Evolutionary conservation across 1,139 yeast species (phyloP).

Genomic region (Pichia sp.): DNA sequence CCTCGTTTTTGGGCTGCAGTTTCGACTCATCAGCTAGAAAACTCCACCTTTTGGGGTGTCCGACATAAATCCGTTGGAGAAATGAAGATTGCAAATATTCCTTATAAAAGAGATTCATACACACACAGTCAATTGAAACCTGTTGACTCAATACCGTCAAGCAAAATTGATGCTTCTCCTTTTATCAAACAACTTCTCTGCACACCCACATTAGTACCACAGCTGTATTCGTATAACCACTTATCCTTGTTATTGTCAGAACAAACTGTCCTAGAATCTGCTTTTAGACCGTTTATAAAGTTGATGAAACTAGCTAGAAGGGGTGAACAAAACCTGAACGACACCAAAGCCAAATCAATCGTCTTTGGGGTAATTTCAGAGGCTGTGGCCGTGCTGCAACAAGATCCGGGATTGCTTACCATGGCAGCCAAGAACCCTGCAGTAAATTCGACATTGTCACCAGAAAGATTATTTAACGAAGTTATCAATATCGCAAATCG

Average conservation of each 20-base stretch:
- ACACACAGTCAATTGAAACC: slow-evolving; percentile 29
- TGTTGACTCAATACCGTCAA: not conserved
- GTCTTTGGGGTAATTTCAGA: slow-evolving; percentile 34
- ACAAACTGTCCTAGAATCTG: slow-evolving; percentile 9
- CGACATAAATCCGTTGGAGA: slow-evolving; percentile 39
- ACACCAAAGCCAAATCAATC: slow-evolving; percentile 15
- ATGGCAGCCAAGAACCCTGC: slow-evolving; percentile 23
- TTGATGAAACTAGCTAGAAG: not conserved
- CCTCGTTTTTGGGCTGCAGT: slow-evolving; percentile 41
- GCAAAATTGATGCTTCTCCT: slow-evolving; percentile 11
- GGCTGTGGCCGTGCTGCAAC: slow-evolving; percentile 28
- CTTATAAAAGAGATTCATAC: not conserved
- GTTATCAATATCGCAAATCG: slow-evolving; percentile 4
- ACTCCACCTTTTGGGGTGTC: slow-evolving; percentile 28
- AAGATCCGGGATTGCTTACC: slow-evolving; percentile 2
- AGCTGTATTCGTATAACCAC: slow-evolving; percentile 3
- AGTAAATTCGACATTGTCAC: slow-evolving; percentile 27
- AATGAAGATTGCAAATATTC: slow-evolving; percentile 12
- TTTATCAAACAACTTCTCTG: slow-evolving; percentile 25
- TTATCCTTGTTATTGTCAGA: slow-evolving; percentile 4
- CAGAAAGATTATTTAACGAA: slow-evolving; percentile 14
- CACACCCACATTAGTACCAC: slow-evolving; percentile 17
- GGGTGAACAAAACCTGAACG: not conserved
- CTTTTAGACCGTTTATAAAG: slow-evolving; percentile 2
- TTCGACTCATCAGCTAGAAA: slow-evolving; percentile 38